Percentiles rank a stretch among this genome's conserved stretches.
phyloP scores from a whole-genome alignment of 768 basidiomycete genomes.

The Kwoniella botswanensis region DNA sequence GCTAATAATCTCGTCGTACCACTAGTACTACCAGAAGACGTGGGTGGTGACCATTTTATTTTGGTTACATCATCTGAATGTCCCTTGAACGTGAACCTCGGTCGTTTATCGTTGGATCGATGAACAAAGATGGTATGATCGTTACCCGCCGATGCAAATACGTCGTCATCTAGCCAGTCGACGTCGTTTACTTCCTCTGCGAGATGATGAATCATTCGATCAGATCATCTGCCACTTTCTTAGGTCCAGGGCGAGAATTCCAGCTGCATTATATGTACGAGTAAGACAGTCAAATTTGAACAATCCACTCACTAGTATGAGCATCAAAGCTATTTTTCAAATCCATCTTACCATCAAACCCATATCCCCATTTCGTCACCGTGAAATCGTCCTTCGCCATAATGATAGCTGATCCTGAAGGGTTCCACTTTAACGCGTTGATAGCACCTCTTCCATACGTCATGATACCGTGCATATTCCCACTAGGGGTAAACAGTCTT shows the following conservation, averaged over 20 bases:
- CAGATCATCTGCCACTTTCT: not conserved
- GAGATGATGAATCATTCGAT: not conserved
- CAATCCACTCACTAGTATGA: constrained; percentile 39
- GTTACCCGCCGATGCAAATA: constrained; percentile 55
- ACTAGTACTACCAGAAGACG: constrained; percentile 12
- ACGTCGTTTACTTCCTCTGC: constrained; percentile 55
- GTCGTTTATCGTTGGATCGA: constrained; percentile 36
- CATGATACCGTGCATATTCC: constrained; percentile 47
- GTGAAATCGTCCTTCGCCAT: constrained; percentile 48
- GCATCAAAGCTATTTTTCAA: constrained; percentile 35
- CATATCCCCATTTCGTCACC: constrained; percentile 31
- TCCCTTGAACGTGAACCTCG: constrained; percentile 50
- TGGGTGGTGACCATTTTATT: constrained; percentile 45
- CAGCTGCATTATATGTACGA: not conserved
- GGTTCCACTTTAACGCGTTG: constrained; percentile 50
- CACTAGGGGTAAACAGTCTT: constrained; percentile 47
- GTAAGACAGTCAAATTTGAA: not conserved
- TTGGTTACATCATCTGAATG: constrained; percentile 52
- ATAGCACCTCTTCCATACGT: constrained; percentile 52
- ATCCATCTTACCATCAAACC: constrained; percentile 22
- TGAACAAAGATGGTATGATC: constrained; percentile 53
- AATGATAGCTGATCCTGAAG: constrained; percentile 38
- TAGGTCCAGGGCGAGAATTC: constrained; percentile 6
- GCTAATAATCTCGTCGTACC: constrained; percentile 40
- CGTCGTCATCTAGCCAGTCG: constrained; percentile 55